Evolutionary conservation across 2,329 filamentous ascomycete genomes (phyloP).

Genomic region (Talaromyces sp.): DNA sequence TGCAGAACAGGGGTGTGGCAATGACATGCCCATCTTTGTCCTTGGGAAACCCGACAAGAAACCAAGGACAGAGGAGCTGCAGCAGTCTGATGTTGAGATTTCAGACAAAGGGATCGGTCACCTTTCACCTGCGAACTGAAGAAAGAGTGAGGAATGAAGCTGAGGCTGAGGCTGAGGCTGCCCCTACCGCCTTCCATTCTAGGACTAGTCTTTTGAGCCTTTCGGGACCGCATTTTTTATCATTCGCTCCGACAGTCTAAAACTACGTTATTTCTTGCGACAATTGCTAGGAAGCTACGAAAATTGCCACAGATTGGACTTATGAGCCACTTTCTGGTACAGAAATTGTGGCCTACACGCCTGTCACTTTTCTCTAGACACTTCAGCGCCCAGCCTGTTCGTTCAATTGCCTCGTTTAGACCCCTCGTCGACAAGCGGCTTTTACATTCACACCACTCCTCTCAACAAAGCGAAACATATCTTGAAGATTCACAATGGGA

Average conservation of each 20-base stretch:
- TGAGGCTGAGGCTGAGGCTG: neutral
- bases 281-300: neutral
- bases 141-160: neutral
- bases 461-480: neutral
- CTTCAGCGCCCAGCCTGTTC: neutral
- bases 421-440: neutral
- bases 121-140: neutral
- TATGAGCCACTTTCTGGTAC: neutral
- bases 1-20: conserved; percentile 2
- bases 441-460: neutral
- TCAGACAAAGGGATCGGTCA: neutral
- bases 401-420: neutral
- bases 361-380: neutral
- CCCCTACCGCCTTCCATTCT: neutral
- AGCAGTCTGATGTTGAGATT: neutral
- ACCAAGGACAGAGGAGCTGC: neutral
- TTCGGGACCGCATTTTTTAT: too few species aligned
- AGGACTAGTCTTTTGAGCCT: neutral
- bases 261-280: neutral
- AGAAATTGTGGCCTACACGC: neutral
- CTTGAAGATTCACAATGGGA: conserved; percentile 16
- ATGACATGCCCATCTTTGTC: conserved; percentile 10
- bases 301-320: neutral
- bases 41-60: conserved; percentile 7
- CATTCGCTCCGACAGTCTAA: neutral